phyloP scores from a whole-genome alignment of 73 alveolate species.

The Paramecium sexaurelia region DNA sequence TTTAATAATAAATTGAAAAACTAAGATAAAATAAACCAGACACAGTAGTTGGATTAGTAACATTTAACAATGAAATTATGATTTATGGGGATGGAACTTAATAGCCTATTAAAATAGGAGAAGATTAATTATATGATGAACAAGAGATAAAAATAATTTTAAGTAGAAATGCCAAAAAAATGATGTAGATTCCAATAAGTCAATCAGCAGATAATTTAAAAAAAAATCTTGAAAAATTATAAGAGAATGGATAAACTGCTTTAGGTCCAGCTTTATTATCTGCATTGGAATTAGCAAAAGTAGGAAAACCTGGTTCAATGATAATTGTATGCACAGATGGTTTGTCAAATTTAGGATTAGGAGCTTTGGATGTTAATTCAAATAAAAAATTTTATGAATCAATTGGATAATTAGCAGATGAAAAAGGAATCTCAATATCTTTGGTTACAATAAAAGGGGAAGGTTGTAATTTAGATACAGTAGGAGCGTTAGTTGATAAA shows the following conservation, averaged over 20 bases:
- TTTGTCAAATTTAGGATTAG: constrained; percentile 94
- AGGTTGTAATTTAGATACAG: constrained; percentile 84
- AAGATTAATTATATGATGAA: constrained; percentile 79
- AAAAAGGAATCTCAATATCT: constrained; percentile 81
- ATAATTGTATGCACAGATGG: constrained; percentile 97
- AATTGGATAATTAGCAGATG: constrained; percentile 81
- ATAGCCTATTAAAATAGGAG: constrained; percentile 76
- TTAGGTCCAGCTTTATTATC: constrained; percentile 92
- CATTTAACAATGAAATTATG: constrained; percentile 88
- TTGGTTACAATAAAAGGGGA: constrained; percentile 91
- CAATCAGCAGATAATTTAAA: constrained; percentile 70
- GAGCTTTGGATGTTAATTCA: constrained; percentile 76
- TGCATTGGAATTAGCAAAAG: constrained; percentile 79
- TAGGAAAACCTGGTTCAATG: constrained; percentile 85
- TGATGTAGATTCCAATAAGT: constrained; percentile 73
- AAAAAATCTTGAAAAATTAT: constrained; percentile 68
- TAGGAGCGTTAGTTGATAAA: constrained; percentile 81
- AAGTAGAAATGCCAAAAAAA: constrained; percentile 63
- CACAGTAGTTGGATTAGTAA: constrained; percentile 89
- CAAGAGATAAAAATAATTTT: constrained; percentile 71
- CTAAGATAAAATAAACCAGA: constrained; percentile 78
- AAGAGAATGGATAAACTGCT: constrained; percentile 95
- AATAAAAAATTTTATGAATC: constrained; percentile 80
- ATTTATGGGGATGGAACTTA: constrained; percentile 91
- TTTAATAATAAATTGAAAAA: constrained; percentile 78